Evolutionary conservation across 495 filamentous ascomycete species (phyloP).

Genomic region (Aspergillus ellipticus): DNA sequence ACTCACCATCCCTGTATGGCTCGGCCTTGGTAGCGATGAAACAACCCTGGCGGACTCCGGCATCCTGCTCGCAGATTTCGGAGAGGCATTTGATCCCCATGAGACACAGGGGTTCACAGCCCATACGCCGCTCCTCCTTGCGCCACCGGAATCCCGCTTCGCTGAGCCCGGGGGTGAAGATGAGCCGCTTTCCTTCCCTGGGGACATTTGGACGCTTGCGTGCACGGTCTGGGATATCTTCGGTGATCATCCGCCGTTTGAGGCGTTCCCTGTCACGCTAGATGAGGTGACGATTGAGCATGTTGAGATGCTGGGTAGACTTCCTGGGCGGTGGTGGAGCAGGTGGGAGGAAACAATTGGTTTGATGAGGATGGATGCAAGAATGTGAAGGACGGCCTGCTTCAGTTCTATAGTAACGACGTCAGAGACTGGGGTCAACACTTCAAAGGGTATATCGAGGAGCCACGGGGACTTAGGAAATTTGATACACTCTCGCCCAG

Average conservation of each 20-base stretch:
- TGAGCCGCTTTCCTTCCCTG: conserved; percentile 24
- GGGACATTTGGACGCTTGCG: conserved; percentile 34
- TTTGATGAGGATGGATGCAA: conserved; percentile 12
- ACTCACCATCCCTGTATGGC: not conserved
- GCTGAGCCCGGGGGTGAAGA: conserved; percentile 10
- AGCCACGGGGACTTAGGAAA: conserved; percentile 3
- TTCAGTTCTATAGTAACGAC: conserved; percentile 2
- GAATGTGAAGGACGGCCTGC: conserved; percentile 10
- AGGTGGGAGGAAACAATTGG: conserved; percentile 7
- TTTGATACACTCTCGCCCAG: conserved; percentile 6
- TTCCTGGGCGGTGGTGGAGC: conserved; percentile 32
- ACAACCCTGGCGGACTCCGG: not conserved
- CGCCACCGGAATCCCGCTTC: conserved; percentile 3
- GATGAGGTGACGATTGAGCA: conserved; percentile 4
- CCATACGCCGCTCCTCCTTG: not conserved
- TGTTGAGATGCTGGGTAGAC: conserved; percentile 16
- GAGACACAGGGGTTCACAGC: not conserved
- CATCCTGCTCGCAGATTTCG: not conserved
- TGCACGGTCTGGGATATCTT: conserved; percentile 30
- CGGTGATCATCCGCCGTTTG: conserved; percentile 12
- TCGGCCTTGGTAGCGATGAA: not conserved
- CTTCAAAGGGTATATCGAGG: conserved; percentile 10
- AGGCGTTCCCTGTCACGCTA: not conserved
- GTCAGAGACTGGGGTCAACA: conserved; percentile 11
- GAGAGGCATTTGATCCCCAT: not conserved